A percentile compares a stretch with the other conserved stretches of the same genome.
Evolutionary conservation across 1,284 basidiomycete genomes (phyloP).

Genomic region (Melampsora abietis-canadensis): DNA sequence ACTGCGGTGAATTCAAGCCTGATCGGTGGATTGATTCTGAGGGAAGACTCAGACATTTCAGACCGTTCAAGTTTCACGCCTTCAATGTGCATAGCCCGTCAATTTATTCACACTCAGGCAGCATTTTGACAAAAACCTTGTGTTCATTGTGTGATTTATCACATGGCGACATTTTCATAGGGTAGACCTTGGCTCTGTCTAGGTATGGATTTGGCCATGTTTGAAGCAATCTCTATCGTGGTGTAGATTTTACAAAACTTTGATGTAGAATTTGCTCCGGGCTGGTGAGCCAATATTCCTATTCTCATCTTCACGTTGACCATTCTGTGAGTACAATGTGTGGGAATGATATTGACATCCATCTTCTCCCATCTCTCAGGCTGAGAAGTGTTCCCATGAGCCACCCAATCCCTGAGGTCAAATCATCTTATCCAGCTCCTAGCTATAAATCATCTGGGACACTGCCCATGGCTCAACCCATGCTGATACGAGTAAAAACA

Average conservation of each 20-base stretch:
- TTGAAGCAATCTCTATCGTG: conserved; percentile 9
- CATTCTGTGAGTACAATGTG: neutral
- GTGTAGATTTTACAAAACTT: conserved; percentile 20
- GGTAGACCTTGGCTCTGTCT: conserved; percentile 34
- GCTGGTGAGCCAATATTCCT: conserved; percentile 27
- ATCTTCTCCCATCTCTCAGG: neutral
- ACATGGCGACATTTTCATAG: neutral
- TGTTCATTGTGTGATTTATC: neutral
- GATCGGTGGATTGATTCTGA: conserved; percentile 47
- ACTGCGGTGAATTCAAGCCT: conserved; percentile 47
- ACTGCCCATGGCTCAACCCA: conserved; percentile 1
- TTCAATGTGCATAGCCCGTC: conserved; percentile 46
- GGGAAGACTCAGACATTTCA: conserved; percentile 43
- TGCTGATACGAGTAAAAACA: neutral
- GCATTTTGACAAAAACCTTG: neutral
- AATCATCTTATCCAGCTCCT: neutral
- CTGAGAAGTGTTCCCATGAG: conserved; percentile 13
- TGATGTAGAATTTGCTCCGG: conserved; percentile 22
- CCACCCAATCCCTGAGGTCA: neutral
- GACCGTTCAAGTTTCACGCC: conserved; percentile 45
- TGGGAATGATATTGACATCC: too few relatives aligned
- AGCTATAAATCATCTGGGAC: conserved; percentile 16
- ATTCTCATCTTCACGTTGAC: too few relatives aligned
- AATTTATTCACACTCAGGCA: neutral
- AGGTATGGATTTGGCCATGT: conserved; percentile 32